A percentile compares a stretch with the other conserved stretches of the same genome.
These are phyloP conservation scores for Pythium apleroticum DNA, from an alignment of 352 stramenopile genomes.

Conservation along the genomic window DNA sequence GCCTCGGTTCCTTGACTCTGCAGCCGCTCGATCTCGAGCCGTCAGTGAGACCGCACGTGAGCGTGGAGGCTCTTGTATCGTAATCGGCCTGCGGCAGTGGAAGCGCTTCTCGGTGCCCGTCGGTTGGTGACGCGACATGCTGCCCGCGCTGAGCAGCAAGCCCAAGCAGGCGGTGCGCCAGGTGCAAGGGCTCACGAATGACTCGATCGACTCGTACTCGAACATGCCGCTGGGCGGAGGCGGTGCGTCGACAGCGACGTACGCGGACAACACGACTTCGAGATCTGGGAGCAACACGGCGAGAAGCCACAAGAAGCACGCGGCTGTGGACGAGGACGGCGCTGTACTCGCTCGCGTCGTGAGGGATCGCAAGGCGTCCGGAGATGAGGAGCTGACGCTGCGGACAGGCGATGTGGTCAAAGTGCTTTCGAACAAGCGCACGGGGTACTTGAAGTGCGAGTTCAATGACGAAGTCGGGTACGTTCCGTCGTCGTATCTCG, in stretches of 20 bases:
- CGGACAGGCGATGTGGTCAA: conserved; percentile 63
- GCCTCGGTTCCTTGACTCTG: neutral
- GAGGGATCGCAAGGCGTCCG: conserved; percentile 71
- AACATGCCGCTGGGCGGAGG: conserved; percentile 44
- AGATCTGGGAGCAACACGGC: conserved; percentile 24
- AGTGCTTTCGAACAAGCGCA: conserved; percentile 77
- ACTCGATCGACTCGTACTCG: conserved; percentile 86
- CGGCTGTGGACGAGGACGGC: conserved; percentile 26
- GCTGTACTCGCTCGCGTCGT: conserved; percentile 54
- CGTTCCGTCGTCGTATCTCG: conserved; percentile 80
- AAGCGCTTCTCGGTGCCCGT: neutral
- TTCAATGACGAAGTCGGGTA: conserved; percentile 70
- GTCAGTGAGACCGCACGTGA: neutral
- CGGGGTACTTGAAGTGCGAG: conserved; percentile 83
- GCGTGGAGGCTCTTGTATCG: neutral
- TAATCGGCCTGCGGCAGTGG: neutral
- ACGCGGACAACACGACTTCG: conserved; percentile 58
- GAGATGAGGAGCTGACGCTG: conserved; percentile 72
- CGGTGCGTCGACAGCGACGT: conserved; percentile 30
- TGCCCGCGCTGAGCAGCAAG: conserved; percentile 79
- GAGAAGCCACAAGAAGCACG: conserved; percentile 12
- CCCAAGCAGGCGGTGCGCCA: conserved; percentile 83
- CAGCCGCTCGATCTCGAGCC: neutral
- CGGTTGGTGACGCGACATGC: conserved; percentile 30
- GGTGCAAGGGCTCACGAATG: conserved; percentile 77